Evolutionary conservation across 768 basidiomycete species (phyloP).

Genomic region (Lentinula lateritia): DNA sequence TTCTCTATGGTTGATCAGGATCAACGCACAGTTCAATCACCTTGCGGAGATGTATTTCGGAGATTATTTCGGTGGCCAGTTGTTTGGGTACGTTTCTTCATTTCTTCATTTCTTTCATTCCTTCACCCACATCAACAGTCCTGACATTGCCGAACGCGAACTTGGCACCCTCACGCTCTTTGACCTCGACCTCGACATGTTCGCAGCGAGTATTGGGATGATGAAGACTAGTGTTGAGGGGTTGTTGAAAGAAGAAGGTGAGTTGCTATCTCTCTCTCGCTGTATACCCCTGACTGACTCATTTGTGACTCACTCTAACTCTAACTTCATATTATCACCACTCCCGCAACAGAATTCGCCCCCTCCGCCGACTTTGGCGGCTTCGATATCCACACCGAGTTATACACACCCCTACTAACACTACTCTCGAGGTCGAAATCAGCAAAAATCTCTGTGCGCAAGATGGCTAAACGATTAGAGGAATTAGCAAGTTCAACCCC

Average conservation of each 20-base stretch:
- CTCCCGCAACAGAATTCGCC: background rate
- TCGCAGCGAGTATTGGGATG: conserved; percentile 86
- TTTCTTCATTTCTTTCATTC: background rate
- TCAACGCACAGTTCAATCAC: conserved; percentile 92
- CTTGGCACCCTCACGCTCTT: conserved; percentile 76
- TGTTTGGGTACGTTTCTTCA: background rate
- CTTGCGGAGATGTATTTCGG: conserved; percentile 83
- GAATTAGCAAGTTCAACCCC: conserved; percentile 64
- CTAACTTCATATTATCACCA: background rate
- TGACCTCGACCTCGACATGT: conserved; percentile 91
- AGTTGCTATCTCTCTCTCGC: conserved; percentile 6
- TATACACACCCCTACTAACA: conserved; percentile 79
- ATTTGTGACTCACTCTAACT: too few relatives aligned
- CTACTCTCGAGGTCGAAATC: conserved; percentile 78
- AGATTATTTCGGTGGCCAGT: conserved; percentile 32
- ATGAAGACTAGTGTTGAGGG: conserved; percentile 80
- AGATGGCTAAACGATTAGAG: conserved; percentile 81
- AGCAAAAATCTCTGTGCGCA: conserved; percentile 82
- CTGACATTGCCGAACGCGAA: conserved; percentile 87
- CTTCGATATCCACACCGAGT: conserved; percentile 63
- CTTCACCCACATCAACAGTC: conserved; percentile 30
- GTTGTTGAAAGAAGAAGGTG: conserved; percentile 75
- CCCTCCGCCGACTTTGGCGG: conserved; percentile 77
- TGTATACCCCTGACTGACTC: background rate
- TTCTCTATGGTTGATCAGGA: conserved; percentile 26